A percentile compares a stretch with the other conserved stretches of the same genome.
Evolutionary conservation across 2,329 filamentous ascomycete genomes (phyloP).

Genomic region (Arthrobotrys sinensis): DNA sequence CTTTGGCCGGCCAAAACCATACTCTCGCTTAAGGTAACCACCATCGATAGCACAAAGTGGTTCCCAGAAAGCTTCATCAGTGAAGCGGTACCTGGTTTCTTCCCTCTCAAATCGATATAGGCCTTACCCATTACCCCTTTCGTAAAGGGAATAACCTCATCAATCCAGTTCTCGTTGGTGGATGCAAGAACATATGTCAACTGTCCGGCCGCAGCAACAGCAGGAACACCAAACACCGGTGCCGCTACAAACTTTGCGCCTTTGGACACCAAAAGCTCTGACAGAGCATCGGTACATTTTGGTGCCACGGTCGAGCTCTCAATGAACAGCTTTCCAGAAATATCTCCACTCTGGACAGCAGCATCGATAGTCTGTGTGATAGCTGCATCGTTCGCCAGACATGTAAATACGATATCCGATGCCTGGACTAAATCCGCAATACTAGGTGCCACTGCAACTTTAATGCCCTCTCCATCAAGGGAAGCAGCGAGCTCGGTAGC

Average conservation of each 20-base stretch:
- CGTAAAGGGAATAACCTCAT: conserved; percentile 78
- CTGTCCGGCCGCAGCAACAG: conserved; percentile 79
- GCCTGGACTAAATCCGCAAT: conserved; percentile 77
- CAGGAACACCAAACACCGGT: conserved; percentile 80
- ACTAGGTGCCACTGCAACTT: conserved; percentile 69
- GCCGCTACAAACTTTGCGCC: conserved; percentile 83
- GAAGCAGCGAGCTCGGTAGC: conserved; percentile 76
- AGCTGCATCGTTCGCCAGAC: conserved; percentile 82
- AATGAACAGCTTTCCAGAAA: conserved; percentile 82
- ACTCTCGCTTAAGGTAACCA: conserved; percentile 78
- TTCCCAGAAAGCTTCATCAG: conserved; percentile 88
- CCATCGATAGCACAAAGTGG: conserved; percentile 86
- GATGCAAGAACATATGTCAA: conserved; percentile 80
- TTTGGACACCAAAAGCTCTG: conserved; percentile 72
- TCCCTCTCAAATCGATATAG: conserved; percentile 79
- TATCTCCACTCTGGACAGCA: conserved; percentile 70
- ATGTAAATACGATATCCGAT: conserved; percentile 86
- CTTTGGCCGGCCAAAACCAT: conserved; percentile 84
- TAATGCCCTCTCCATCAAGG: conserved; percentile 61
- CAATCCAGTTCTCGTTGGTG: conserved; percentile 75
- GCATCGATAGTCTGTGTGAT: conserved; percentile 76
- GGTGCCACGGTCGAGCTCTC: conserved; percentile 92
- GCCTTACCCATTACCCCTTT: conserved; percentile 79
- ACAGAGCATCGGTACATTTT: conserved; percentile 79
- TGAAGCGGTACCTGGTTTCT: conserved; percentile 78